phyloP scores from a whole-genome alignment of 2,329 filamentous ascomycete genomes.

The Neofusicoccum ribis region DNA sequence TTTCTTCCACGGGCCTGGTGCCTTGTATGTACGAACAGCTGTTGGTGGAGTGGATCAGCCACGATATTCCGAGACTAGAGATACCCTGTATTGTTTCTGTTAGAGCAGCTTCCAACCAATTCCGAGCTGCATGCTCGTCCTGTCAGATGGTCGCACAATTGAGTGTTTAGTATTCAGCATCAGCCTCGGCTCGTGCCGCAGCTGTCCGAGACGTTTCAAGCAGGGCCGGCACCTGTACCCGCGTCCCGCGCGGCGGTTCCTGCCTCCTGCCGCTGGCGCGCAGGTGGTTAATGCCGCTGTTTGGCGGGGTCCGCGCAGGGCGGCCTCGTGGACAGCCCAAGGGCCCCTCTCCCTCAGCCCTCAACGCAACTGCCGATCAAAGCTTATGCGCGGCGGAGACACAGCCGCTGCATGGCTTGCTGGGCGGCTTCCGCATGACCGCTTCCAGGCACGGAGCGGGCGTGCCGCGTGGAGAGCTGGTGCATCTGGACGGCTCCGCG shows the following conservation, averaged over 20 bases:
- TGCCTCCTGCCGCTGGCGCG: not conserved
- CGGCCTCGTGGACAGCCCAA: not conserved
- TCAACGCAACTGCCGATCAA: constrained; percentile 9
- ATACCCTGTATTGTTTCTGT: constrained; percentile 11
- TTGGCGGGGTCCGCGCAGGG: not conserved
- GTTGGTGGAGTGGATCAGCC: constrained; percentile 4
- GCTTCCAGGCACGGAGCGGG: constrained; percentile 7
- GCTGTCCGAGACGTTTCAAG: not conserved
- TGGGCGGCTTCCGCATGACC: not conserved
- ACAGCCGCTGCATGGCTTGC: not conserved
- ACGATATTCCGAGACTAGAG: constrained; percentile 1
- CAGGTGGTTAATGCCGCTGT: constrained; percentile 2
- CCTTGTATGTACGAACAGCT: not conserved
- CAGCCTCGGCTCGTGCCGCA: not conserved
- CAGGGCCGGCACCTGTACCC: not conserved
- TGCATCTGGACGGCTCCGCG: not conserved
- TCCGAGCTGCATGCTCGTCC: not conserved
- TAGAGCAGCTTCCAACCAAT: not conserved
- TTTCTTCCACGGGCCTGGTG: constrained; percentile 1
- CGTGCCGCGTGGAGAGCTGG: not conserved
- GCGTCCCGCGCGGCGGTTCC: not conserved
- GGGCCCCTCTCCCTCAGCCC: not conserved
- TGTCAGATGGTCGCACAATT: not conserved
- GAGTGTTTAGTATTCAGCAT: not conserved
- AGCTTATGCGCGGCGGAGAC: not conserved